Evolutionary conservation across 2,329 filamentous ascomycete genomes (phyloP).

Genomic region (Epichloe aotearoae): DNA sequence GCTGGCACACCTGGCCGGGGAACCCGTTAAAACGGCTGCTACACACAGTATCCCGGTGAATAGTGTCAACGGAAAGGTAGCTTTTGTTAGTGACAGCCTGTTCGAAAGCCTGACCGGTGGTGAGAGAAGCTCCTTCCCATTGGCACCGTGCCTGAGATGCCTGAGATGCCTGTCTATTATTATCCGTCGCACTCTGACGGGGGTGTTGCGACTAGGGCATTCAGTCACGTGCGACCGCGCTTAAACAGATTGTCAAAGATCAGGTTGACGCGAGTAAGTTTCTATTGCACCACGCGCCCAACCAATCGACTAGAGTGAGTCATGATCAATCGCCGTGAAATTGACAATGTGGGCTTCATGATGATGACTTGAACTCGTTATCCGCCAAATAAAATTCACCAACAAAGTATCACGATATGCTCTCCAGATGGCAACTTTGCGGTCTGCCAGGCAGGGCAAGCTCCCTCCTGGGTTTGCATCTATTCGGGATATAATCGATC

Average conservation of each 20-base stretch:
- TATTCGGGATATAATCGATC: conserved; percentile 31
- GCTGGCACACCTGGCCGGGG: not conserved
- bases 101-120: not conserved
- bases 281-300: not conserved
- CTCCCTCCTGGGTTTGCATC: conserved; percentile 15
- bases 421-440: conserved; percentile 4
- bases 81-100: not conserved
- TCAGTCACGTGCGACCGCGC: conserved; percentile 3
- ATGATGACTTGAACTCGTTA: not conserved
- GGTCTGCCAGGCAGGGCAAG: conserved; percentile 1
- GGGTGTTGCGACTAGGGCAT: not conserved
- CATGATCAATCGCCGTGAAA: not conserved
- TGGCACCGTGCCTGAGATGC: not conserved
- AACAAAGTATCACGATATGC: not conserved
- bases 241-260: not conserved
- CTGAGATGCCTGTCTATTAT: too few relatives aligned
- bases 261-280: not conserved
- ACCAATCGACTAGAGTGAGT: not conserved
- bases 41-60: not conserved
- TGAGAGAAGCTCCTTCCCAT: not conserved
- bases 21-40: not conserved
- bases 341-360: not conserved
- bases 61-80: not conserved
- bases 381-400: not conserved
- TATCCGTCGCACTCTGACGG: too few relatives aligned